phyloP scores from a whole-genome alignment of 345 rosid genomes.

The Mangifera indica region DNA sequence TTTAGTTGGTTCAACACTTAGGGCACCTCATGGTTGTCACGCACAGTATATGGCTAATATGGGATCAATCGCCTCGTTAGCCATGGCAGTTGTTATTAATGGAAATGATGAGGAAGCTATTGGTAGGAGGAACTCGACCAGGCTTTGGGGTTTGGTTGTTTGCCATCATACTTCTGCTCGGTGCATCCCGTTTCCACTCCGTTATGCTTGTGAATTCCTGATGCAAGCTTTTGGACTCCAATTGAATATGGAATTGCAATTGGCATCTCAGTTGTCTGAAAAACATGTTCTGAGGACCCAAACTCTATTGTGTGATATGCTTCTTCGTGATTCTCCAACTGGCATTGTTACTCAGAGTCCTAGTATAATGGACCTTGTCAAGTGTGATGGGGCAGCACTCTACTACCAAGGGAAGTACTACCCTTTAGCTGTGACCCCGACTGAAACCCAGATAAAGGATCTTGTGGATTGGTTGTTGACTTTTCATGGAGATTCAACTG shows the following conservation, averaged over 20 bases:
- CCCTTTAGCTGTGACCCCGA: slow-evolving; percentile 81
- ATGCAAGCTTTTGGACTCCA: slow-evolving; percentile 99
- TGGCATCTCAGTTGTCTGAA: slow-evolving; percentile 82
- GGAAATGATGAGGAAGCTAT: slow-evolving; percentile 71
- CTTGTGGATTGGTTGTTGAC: slow-evolving; percentile 86
- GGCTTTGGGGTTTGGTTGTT: slow-evolving; percentile 98
- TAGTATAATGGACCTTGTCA: slow-evolving; percentile 91
- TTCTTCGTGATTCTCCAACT: slow-evolving; percentile 91
- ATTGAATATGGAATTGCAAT: slow-evolving; percentile 94
- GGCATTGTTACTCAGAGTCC: slow-evolving; percentile 96
- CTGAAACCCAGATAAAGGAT: slow-evolving; percentile 77
- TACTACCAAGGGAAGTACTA: slow-evolving; percentile 74
- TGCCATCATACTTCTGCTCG: slow-evolving; percentile 96
- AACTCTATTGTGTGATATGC: slow-evolving; percentile 94
- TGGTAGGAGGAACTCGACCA: slow-evolving; percentile 67
- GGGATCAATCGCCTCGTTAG: slow-evolving; percentile 90
- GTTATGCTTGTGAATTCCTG: slow-evolving; percentile 95
- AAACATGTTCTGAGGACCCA: slow-evolving; percentile 90
- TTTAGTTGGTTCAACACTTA: slow-evolving; percentile 94
- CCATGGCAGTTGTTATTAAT: slow-evolving; percentile 87
- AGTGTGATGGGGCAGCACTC: slow-evolving; percentile 96
- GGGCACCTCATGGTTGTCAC: slow-evolving; percentile 97
- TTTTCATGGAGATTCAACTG: slow-evolving; percentile 86
- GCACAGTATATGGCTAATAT: slow-evolving; percentile 96
- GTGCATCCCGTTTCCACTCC: slow-evolving; percentile 83